These are phyloP conservation scores for Scutellaria minor DNA, from an alignment of 257 asterid genomes.

Conservation along the genomic window DNA sequence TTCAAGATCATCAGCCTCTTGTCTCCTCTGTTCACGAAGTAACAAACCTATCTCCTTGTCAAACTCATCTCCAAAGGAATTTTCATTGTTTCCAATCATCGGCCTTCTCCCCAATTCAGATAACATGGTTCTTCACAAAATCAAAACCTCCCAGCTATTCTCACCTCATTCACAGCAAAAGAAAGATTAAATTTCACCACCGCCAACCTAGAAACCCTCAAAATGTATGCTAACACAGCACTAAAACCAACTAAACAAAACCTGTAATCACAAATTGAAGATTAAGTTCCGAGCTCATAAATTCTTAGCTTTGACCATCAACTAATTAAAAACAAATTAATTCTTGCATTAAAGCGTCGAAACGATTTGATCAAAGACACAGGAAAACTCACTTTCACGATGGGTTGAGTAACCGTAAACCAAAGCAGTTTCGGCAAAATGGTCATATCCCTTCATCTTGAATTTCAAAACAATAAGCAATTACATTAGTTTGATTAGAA, in stretches of 20 bases:
- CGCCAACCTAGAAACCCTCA: constrained; percentile 38
- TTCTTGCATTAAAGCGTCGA: constrained; percentile 32
- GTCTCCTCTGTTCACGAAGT: constrained; percentile 78
- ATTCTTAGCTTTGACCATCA: constrained; percentile 51
- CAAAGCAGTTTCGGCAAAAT: constrained; percentile 27
- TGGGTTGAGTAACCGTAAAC: constrained; percentile 30
- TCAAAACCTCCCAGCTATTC: constrained; percentile 19
- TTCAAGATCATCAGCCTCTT: constrained; percentile 79
- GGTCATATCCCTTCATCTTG: constrained; percentile 38
- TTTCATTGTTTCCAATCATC: constrained; percentile 68
- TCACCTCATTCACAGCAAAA: constrained; percentile 38
- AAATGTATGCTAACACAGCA: constrained; percentile 31
- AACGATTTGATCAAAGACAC: constrained; percentile 38
- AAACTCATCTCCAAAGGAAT: constrained; percentile 80
- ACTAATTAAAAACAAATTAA: constrained; percentile 30
- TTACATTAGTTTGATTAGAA: constrained; percentile 1
- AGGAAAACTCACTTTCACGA: constrained; percentile 36
- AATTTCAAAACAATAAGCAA: constrained; percentile 34
- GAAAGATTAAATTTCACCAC: constrained; percentile 30
- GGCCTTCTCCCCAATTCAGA: constrained; percentile 82
- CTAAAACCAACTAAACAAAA: constrained; percentile 16
- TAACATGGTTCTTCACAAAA: constrained; percentile 52
- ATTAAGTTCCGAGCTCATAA: constrained; percentile 34
- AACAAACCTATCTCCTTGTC: constrained; percentile 81
- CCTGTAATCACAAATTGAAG: constrained; percentile 37